A percentile compares a stretch with the other conserved stretches of the same genome.
phyloP scores from a whole-genome alignment of 257 asterid species.

The Sherardia arvensis region DNA sequence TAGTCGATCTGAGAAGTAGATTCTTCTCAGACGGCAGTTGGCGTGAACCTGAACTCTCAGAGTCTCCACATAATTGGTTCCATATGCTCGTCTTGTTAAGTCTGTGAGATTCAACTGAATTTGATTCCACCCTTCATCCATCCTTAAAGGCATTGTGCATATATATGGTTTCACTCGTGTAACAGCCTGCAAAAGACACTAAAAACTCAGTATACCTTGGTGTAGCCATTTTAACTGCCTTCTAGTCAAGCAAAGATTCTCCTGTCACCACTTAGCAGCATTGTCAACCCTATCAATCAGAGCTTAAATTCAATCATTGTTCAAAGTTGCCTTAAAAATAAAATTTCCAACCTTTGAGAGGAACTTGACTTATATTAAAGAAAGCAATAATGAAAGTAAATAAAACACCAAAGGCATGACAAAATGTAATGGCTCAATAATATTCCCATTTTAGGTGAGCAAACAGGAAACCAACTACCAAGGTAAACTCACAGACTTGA shows the following conservation, averaged over 20 bases:
- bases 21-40: conserved; percentile 84
- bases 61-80: conserved; percentile 91
- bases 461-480: neutral
- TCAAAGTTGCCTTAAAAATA: too few relatives aligned
- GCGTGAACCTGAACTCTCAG: conserved; percentile 92
- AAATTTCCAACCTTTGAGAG: neutral
- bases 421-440: neutral
- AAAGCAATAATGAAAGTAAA: too few relatives aligned
- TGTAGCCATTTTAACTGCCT: neutral
- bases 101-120: conserved; percentile 83
- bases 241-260: neutral
- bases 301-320: neutral
- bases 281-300: neutral
- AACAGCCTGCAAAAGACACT: conserved; percentile 44
- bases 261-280: neutral
- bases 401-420: neutral
- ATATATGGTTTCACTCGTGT: conserved; percentile 89
- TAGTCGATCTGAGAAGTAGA: conserved; percentile 85
- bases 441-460: neutral
- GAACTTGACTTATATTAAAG: neutral
- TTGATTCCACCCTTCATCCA: conserved; percentile 98
- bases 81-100: conserved; percentile 86
- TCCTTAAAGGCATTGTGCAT: conserved; percentile 90
- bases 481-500: conserved; percentile 92
- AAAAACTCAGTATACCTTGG: neutral